Conservation (phyloP, 805 yeast genomes). For the Tetrapisispora phaffii region DNA sequence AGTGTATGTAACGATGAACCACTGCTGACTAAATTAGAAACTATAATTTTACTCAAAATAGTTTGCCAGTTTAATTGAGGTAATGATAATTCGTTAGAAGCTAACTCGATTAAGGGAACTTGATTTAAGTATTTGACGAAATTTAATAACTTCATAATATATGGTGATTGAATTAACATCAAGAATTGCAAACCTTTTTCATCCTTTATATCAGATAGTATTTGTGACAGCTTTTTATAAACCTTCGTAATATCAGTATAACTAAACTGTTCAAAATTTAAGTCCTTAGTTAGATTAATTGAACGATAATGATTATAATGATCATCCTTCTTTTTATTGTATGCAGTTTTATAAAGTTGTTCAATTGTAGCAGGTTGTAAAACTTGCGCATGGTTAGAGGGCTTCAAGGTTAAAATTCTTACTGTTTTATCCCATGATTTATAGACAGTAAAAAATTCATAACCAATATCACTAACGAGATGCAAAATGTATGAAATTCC, state of each 20-base stretch:
- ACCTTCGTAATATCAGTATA: slow-evolving; percentile 47
- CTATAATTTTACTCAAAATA: slow-evolving; percentile 50
- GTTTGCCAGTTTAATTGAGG: slow-evolving; percentile 81
- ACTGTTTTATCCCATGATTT: slow-evolving; percentile 50
- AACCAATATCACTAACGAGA: slow-evolving; percentile 52
- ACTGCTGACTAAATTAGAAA: slow-evolving; percentile 61
- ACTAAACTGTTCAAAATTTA: slow-evolving; percentile 47
- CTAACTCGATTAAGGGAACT: slow-evolving; percentile 56
- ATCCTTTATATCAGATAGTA: slow-evolving; percentile 47
- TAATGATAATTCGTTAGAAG: slow-evolving; percentile 45
- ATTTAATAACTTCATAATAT: slow-evolving; percentile 36
- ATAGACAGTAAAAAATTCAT: slow-evolving; percentile 63
- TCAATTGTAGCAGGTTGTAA: slow-evolving; percentile 27
- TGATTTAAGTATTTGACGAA: slow-evolving; percentile 39
- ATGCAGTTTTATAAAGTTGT: slow-evolving; percentile 47
- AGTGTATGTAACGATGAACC: slow-evolving; percentile 65
- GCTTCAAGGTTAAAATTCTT: slow-evolving; percentile 52
- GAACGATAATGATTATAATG: slow-evolving; percentile 31
- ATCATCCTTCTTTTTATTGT: slow-evolving; percentile 35
- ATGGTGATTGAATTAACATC: slow-evolving; percentile 68
- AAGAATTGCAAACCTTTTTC: slow-evolving; percentile 57
- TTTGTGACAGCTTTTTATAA: slow-evolving; percentile 46
- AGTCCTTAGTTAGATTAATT: slow-evolving; percentile 42
- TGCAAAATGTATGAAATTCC: slow-evolving; percentile 60
- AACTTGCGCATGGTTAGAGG: slow-evolving; percentile 54